These are phyloP conservation scores for Lactarius akahatsu DNA, from an alignment of 768 basidiomycete species.

Conservation along the genomic window DNA sequence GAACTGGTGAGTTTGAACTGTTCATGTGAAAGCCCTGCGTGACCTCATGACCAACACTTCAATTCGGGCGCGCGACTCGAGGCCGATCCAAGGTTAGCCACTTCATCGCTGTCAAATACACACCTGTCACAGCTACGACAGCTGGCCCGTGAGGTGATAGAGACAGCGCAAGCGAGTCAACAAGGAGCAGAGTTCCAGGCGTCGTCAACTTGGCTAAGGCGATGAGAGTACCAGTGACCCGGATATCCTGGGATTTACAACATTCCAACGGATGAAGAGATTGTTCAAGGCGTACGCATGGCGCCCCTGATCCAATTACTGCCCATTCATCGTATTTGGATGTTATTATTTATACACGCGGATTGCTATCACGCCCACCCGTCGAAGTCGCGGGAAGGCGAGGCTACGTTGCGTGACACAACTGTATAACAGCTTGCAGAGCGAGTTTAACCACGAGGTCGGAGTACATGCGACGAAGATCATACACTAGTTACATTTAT, in stretches of 20 bases:
- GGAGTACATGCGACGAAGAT: too few relatives aligned
- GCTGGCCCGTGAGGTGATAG: constrained; percentile 17
- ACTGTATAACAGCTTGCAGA: neutral
- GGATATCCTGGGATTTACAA: neutral
- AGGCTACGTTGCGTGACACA: too few relatives aligned
- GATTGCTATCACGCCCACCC: too few relatives aligned
- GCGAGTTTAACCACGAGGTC: too few relatives aligned
- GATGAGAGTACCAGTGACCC: neutral
- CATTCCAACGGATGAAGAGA: neutral
- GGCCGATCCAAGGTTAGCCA: constrained; percentile 14
- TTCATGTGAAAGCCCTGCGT: too few relatives aligned
- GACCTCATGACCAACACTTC: neutral
- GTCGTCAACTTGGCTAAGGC: constrained; percentile 17
- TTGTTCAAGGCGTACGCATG: neutral
- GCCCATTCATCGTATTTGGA: neutral
- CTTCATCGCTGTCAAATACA: constrained; percentile 15
- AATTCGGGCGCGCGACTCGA: constrained; percentile 22
- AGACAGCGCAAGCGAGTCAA: neutral
- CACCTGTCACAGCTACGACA: constrained; percentile 11
- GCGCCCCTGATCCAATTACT: neutral
- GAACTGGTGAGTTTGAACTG: constrained; percentile 56
- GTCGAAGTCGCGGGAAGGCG: too few relatives aligned
- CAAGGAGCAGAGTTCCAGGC: constrained; percentile 6
- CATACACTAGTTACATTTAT: too few relatives aligned
- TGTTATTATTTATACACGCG: neutral